phyloP scores from a whole-genome alignment of 768 basidiomycete species.

The Russula compacta region DNA sequence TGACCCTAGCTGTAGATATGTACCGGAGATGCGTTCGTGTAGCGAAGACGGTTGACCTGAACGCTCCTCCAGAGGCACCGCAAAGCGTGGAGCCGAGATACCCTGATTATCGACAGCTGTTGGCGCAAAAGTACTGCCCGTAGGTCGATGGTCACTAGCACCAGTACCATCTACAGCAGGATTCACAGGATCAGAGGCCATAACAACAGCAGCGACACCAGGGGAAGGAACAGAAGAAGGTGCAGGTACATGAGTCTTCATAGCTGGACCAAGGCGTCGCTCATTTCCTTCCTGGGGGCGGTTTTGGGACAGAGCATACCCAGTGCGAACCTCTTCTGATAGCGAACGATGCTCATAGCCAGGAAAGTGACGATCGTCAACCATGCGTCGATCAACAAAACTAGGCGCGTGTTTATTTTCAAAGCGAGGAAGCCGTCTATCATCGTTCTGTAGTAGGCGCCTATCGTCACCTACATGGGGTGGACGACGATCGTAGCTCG shows the following conservation, averaged over 20 bases:
- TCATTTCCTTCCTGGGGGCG: slow-evolving; percentile 2
- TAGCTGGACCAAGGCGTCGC: not conserved
- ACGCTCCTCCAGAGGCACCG: slow-evolving; percentile 20
- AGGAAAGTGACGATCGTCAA: slow-evolving; percentile 3
- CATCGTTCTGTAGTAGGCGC: slow-evolving; percentile 15
- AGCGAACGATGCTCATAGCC: slow-evolving; percentile 15
- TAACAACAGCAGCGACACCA: not conserved
- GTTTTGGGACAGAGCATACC: slow-evolving; percentile 13
- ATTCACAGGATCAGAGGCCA: not conserved
- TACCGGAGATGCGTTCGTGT: slow-evolving; percentile 1
- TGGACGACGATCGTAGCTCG: slow-evolving; percentile 12
- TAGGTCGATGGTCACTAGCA: not conserved
- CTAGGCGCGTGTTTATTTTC: slow-evolving; percentile 20
- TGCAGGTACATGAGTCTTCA: slow-evolving; percentile 1
- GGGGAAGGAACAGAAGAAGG: not conserved
- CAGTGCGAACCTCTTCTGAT: slow-evolving; percentile 11
- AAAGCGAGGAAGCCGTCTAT: slow-evolving; percentile 15
- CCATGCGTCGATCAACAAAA: slow-evolving; percentile 7
- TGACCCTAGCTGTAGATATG: slow-evolving; percentile 3
- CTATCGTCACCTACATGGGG: slow-evolving; percentile 10
- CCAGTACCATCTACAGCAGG: not conserved
- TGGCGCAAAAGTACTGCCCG: not conserved
- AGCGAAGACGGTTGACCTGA: slow-evolving; percentile 18
- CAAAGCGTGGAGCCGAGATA: slow-evolving; percentile 12
- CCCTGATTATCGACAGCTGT: not conserved